These are phyloP conservation scores for Boletus patriciae DNA, from an alignment of 768 basidiomycete species.

Conservation along the genomic window DNA sequence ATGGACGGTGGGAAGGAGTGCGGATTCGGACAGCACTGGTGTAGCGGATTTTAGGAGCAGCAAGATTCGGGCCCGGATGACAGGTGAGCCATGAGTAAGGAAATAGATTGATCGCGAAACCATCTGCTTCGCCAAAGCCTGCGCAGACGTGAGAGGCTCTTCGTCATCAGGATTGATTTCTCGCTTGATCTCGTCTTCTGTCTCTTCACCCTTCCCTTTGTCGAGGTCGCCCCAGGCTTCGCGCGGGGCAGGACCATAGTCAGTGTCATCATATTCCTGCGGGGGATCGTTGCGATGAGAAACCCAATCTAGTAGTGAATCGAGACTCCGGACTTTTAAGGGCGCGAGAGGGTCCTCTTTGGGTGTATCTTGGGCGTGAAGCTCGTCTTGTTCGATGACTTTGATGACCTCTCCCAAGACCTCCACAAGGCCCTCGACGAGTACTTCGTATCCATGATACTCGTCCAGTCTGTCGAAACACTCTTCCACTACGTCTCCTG, in stretches of 20 bases:
- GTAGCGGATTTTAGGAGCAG: constrained; percentile 71
- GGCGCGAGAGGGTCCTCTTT: constrained; percentile 18
- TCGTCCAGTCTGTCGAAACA: constrained; percentile 97
- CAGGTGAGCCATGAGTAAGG: constrained; percentile 84
- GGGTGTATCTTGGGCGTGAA: constrained; percentile 22
- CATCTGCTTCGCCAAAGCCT: constrained; percentile 79
- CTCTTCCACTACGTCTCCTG: constrained; percentile 94
- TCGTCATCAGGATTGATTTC: constrained; percentile 39
- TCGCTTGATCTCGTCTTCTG: constrained; percentile 16
- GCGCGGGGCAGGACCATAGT: constrained; percentile 61
- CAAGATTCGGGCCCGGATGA: constrained; percentile 83
- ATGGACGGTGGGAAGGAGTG: constrained; percentile 83
- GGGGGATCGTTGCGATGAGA: constrained; percentile 40
- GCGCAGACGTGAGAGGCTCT: constrained; percentile 62
- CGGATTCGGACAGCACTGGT: constrained; percentile 66
- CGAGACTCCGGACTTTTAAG: constrained; percentile 39
- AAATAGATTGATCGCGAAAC: constrained; percentile 86
- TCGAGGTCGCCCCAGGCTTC: constrained; percentile 52
- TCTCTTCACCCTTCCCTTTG: constrained; percentile 23
- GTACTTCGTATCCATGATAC: constrained; percentile 85
- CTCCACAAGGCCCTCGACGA: constrained; percentile 86
- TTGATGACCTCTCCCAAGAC: constrained; percentile 84
- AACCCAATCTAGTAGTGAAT: constrained; percentile 67
- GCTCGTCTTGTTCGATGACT: constrained; percentile 63
- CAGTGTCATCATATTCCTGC: constrained; percentile 42